Percentiles rank a stretch among this genome's conserved stretches.
These are phyloP conservation scores for Dendrobium catenatum DNA, from an alignment of 106 monocot species.

Conservation along the genomic window DNA sequence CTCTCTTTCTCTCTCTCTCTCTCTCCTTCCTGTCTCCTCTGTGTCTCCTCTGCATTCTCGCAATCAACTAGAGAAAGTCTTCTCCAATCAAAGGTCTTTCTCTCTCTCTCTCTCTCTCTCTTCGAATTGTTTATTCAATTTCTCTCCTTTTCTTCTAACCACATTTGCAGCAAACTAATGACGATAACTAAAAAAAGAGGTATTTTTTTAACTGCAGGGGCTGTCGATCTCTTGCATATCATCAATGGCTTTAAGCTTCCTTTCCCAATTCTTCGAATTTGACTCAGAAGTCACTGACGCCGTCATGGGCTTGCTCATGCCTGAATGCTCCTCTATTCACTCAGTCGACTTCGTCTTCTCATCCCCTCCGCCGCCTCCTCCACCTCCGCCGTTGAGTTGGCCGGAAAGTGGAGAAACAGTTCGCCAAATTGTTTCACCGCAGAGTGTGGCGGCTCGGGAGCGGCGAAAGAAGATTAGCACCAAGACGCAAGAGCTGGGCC, in stretches of 20 bases:
- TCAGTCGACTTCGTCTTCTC: slow-evolving; percentile 12
- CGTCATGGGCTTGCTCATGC: slow-evolving; percentile 30
- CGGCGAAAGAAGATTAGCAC: slow-evolving; percentile 63
- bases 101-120: no score
- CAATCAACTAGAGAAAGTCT: no score
- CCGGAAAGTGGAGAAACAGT: background rate
- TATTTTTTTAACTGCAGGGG: no score
- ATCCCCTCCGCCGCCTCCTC: background rate
- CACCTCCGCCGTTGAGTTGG: background rate
- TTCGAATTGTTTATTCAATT: no score
- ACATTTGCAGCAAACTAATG: no score
- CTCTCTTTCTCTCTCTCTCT: no score
- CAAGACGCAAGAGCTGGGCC: slow-evolving; percentile 59
- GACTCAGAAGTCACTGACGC: slow-evolving; percentile 26
- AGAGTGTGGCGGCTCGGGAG: slow-evolving; percentile 58
- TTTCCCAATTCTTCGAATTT: background rate
- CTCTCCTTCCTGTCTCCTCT: no score
- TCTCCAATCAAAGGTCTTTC: no score
- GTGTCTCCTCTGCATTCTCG: no score
- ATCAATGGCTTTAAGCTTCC: background rate
- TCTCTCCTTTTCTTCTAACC: no score
- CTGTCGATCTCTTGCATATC: no score
- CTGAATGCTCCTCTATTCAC: slow-evolving; percentile 11
- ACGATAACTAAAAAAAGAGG: no score
- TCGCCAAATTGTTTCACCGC: slow-evolving; percentile 16